Evolutionary conservation across 108 stramenopile species (phyloP).

Genomic region (Skeletonema grethae): DNA sequence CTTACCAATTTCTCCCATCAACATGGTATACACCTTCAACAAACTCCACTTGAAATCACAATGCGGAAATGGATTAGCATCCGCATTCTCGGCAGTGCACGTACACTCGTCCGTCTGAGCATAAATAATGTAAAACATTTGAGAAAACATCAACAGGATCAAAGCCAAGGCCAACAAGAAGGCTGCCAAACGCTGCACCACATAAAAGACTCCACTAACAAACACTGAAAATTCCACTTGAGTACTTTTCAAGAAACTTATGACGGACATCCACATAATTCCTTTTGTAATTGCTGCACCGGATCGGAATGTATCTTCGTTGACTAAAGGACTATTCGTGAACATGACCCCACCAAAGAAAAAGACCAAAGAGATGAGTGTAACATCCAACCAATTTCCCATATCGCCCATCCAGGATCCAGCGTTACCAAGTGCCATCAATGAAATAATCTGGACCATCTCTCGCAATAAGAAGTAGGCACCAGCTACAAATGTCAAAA

Average conservation of each 20-base stretch:
- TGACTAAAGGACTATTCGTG: slow-evolving; percentile 13
- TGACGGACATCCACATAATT: slow-evolving; percentile 76
- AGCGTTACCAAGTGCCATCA: slow-evolving; percentile 56
- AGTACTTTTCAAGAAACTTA: slow-evolving; percentile 81
- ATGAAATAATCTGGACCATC: slow-evolving; percentile 49
- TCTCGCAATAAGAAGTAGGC: slow-evolving; percentile 50
- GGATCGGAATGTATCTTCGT: slow-evolving; percentile 55
- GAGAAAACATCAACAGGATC: slow-evolving; percentile 84
- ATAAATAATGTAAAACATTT: slow-evolving; percentile 86
- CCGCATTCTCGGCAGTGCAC: slow-evolving; percentile 17
- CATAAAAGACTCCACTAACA: slow-evolving; percentile 79
- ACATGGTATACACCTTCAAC: slow-evolving; percentile 60
- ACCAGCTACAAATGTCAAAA: slow-evolving; percentile 26
- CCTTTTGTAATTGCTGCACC: slow-evolving; percentile 79
- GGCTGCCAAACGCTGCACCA: slow-evolving; percentile 73
- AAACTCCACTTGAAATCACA: slow-evolving; percentile 68
- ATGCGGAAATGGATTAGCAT: slow-evolving; percentile 35
- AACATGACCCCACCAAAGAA: slow-evolving; percentile 74
- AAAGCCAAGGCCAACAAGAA: slow-evolving; percentile 78
- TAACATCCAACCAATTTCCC: slow-evolving; percentile 80
- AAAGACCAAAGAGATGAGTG: slow-evolving; percentile 69
- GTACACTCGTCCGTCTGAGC: slow-evolving; percentile 51
- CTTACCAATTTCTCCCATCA: slow-evolving; percentile 68
- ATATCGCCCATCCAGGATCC: slow-evolving; percentile 61
- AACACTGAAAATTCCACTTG: slow-evolving; percentile 87